Percentiles rank a stretch among this genome's conserved stretches.
phyloP scores from a whole-genome alignment of 371 early-diverging fungal species.

The Mucor irregularis region DNA sequence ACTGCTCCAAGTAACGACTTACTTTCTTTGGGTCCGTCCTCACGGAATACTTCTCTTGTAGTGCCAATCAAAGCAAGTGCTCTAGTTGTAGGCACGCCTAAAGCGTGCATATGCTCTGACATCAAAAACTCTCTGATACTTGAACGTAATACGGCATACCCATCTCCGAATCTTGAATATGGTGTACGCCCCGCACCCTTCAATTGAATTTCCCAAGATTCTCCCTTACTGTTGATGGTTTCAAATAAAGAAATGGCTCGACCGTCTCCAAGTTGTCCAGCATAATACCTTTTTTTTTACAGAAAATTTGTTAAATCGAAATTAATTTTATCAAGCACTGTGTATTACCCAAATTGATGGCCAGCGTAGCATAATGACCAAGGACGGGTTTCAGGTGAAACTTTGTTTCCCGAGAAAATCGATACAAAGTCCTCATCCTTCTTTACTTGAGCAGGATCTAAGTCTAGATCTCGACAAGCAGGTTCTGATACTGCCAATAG shows the following conservation, averaged over 20 bases:
- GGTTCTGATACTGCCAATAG: constrained; percentile 45
- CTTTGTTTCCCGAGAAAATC: constrained; percentile 46
- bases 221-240: constrained; percentile 34
- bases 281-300: constrained; percentile 43
- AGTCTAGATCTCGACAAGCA: constrained; percentile 38
- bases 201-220: constrained; percentile 81
- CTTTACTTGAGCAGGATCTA: constrained; percentile 35
- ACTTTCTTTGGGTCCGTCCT: constrained; percentile 42
- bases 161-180: constrained; percentile 88
- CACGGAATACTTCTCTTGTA: constrained; percentile 67
- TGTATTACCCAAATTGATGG: constrained; percentile 82
- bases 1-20: neutral
- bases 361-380: constrained; percentile 90
- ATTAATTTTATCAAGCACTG: neutral
- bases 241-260: constrained; percentile 80
- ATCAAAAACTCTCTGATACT: constrained; percentile 85
- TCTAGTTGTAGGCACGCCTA: constrained; percentile 83
- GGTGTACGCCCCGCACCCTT: constrained; percentile 89
- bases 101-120: constrained; percentile 74
- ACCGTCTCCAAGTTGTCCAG: constrained; percentile 86
- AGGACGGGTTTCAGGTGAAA: constrained; percentile 58
- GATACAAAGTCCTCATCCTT: constrained; percentile 25
- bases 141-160: constrained; percentile 80
- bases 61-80: constrained; percentile 71
- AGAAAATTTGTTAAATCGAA: neutral